Evolutionary conservation across 805 yeast genomes (phyloP), one percentile per base, ranked within the genome.

Genomic region (Barnettozyma botsteinii): DNA sequence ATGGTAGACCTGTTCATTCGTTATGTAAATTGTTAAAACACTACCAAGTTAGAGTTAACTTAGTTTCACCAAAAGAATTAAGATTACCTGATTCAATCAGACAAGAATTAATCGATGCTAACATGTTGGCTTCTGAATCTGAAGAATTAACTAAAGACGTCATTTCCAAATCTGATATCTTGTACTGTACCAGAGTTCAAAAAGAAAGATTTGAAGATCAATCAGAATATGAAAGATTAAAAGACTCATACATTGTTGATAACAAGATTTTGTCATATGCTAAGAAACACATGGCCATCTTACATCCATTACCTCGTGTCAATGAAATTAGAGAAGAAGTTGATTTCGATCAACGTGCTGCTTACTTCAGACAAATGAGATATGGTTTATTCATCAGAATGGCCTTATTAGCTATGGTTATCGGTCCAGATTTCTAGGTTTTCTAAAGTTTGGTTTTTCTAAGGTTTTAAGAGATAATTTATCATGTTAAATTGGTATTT

Each of bases 331-430:
- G 85, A 59, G 98, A 89, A 69, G 98, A 93, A 70, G 98, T 93
- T 57, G 99, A 93, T 65, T 93, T 91, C 60, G 99, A 93, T 67
- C 97, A 91, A 66, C 85, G 99, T 66, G 98, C 98, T 50, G 98
- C 98, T 44, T 93, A 93, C 72, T 93, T 93, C 76, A 85, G 99
- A 78, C 98, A 93, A 73, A 93, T 93, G 98, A 84, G 95, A 66
- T 91, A 93, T 62, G 99, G 99, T 47, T 73, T 93, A 63, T 93
- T 82, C 61, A 96, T 94, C 34, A 88, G 99, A 75, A 93, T 93
- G 99, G 98, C 99, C 10, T 72, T 93, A 55, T 75, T 93, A 61
- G 96, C 98, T 41, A 84, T 93, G 95, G 98, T 94, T 49, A 81
- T 93, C 66, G 98, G 98, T 59, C 88, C 86, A 56, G 96, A 87